Base-by-base conservation (phyloP, 257 asterid species). In the Jasminum sambac region DNA sequence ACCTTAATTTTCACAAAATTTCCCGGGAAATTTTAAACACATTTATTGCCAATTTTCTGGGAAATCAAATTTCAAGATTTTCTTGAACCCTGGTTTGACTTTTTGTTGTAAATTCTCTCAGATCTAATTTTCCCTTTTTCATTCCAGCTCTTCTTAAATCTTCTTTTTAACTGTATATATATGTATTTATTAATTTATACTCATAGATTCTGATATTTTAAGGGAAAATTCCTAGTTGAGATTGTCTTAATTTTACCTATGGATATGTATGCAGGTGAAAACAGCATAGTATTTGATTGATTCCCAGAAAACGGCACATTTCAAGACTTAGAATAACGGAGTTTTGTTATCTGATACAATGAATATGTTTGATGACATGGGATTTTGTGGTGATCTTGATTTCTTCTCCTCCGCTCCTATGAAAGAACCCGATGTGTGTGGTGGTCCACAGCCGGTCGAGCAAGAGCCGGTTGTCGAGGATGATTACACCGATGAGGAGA, bases 361-460 rank as follows among this genome's bases (percentile, higher is more conserved):
- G 87, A 86, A 83, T 85, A 81, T 83, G 84, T 81, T 81, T 50
- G 90, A 84, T 62, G 90, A 87, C 1, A 76, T 78, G 81, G 88
- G 82, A 50, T 80, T 79, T 39, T 78, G 85, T 14, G 84, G 76
- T 19, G 88, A 87, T 84, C 84, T 84, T 26, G 88, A 84, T 77
- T 84, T 84, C 86, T 82, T 80, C 39, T 70, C 84, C 2, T 63
- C 86, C 17, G 83, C 72, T 71, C 81, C 88, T 1, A 64, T 74
- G 11, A 84, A 82, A 72, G 89, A 78, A 46, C 58, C 68, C 0
- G 84, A 78, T 24, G 61, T 55, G 25, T 76, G 80, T 11, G 77
- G 68, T 3, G 77, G 68, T 3, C 74, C 44, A 62, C 79, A 37
- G 43, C 46, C 76, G 11, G 64, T 77, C 11, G 87, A 70, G 69